Evolutionary conservation across 2,329 filamentous ascomycete genomes (phyloP).

Genomic region (Amauroascus verrucosus): DNA sequence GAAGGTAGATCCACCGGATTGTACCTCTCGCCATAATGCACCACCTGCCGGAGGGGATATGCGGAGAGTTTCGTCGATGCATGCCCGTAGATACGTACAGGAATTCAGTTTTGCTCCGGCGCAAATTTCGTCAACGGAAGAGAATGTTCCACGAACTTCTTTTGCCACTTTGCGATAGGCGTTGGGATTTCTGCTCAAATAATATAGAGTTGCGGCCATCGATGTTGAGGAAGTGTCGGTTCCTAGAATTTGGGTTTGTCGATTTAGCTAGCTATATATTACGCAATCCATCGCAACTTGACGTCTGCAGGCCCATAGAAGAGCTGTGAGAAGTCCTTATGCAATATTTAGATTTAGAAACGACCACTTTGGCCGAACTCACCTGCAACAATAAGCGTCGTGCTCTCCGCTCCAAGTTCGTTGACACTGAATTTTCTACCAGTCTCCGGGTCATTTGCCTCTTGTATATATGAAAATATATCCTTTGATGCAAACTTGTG

Average conservation of each 20-base stretch:
- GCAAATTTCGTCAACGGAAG: constrained; percentile 16
- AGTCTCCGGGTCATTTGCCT: neutral
- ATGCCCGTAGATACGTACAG: constrained; percentile 34
- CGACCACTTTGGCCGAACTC: constrained; percentile 18
- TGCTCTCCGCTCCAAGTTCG: neutral
- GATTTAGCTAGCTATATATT: neutral
- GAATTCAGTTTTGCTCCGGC: constrained; percentile 24
- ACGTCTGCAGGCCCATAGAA: no score
- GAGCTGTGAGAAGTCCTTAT: no score
- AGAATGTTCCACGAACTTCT: constrained; percentile 26
- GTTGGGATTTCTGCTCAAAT: constrained; percentile 27
- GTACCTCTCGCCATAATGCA: constrained; percentile 23
- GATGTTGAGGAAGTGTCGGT: constrained; percentile 34
- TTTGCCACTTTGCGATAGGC: constrained; percentile 22
- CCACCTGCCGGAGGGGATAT: constrained; percentile 24
- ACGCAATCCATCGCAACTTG: no score
- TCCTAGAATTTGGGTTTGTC: constrained; percentile 18
- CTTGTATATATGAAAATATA: neutral
- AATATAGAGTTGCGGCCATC: constrained; percentile 31
- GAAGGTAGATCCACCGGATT: constrained; percentile 22
- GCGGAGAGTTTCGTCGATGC: constrained; percentile 30
- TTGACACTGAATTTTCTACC: constrained; percentile 13
- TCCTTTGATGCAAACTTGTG: neutral
- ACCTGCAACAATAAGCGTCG: constrained; percentile 24
- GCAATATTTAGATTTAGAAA: no score